Evolutionary conservation across 2,329 filamentous ascomycete genomes (phyloP).

Genomic region (Clonostachys solani): DNA sequence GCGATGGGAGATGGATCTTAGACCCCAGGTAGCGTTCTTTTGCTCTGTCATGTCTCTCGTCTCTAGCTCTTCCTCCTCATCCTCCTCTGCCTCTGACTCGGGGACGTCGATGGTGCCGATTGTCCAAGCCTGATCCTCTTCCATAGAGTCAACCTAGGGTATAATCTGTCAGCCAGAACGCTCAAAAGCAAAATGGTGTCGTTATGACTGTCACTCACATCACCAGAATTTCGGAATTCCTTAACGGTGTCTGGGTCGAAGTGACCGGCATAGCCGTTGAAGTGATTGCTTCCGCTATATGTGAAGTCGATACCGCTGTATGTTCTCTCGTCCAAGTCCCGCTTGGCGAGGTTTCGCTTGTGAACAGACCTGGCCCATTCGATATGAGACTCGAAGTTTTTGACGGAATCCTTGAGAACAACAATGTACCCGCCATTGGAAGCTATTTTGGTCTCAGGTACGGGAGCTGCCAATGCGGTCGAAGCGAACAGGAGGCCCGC

Average conservation of each 20-base stretch:
- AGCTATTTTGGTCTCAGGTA: too few species aligned
- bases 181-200: background rate
- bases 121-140: constrained; percentile 20
- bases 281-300: constrained; percentile 20
- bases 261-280: constrained; percentile 36
- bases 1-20: constrained; percentile 24
- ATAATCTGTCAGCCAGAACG: background rate
- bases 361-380: constrained; percentile 43
- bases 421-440: constrained; percentile 43
- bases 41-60: constrained; percentile 21
- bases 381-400: constrained; percentile 39
- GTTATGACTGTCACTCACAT: constrained; percentile 24
- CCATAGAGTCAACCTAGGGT: constrained; percentile 17
- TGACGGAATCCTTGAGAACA: constrained; percentile 44
- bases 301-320: constrained; percentile 21
- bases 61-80: constrained; percentile 5
- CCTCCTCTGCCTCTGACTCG: background rate
- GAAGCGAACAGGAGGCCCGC: too few species aligned
- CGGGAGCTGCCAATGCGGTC: too few species aligned
- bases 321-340: constrained; percentile 20
- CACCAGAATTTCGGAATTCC: constrained; percentile 30
- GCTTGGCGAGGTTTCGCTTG: constrained; percentile 46
- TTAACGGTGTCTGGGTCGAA: constrained; percentile 34
- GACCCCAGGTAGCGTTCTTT: constrained; percentile 20
- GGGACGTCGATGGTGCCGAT: constrained; percentile 13